These are phyloP conservation scores for Theobroma grandiflorum DNA, from an alignment of 441 rosid species.

Conservation along the genomic window DNA sequence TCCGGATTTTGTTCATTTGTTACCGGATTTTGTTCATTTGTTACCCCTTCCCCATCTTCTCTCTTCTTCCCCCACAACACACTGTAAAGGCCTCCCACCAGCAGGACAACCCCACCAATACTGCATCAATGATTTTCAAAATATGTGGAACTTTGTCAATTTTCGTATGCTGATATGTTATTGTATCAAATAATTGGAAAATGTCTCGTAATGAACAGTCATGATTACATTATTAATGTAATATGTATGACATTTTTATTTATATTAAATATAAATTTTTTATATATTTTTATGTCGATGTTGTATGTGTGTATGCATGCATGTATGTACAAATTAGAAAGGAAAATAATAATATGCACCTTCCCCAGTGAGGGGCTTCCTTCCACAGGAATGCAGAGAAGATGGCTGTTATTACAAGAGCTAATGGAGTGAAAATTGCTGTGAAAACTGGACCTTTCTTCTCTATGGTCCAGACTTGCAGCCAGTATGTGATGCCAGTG, in stretches of 20 bases:
- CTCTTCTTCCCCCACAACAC: conserved; percentile 83
- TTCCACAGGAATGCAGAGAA: conserved; percentile 70
- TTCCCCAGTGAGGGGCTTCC: conserved; percentile 73
- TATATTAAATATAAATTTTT: neutral
- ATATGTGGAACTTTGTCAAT: conserved; percentile 8
- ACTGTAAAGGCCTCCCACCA: conserved; percentile 76
- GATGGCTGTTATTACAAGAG: conserved; percentile 70
- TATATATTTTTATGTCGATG: neutral
- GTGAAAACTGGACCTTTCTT: conserved; percentile 81
- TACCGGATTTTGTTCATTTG: conserved; percentile 26
- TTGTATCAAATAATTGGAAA: neutral
- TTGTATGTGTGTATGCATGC: no score
- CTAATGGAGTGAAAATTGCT: conserved; percentile 79
- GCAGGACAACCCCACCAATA: conserved; percentile 65
- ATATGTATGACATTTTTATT: neutral
- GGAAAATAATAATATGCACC: conserved; percentile 37
- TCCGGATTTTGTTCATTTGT: conserved; percentile 28
- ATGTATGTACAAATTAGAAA: no score
- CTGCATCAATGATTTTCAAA: conserved; percentile 45
- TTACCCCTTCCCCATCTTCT: conserved; percentile 43
- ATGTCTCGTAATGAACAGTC: neutral
- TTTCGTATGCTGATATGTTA: neutral
- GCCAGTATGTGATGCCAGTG: conserved; percentile 60
- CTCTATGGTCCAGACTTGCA: conserved; percentile 66
- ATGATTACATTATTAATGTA: neutral